Percentiles rank a stretch among this genome's conserved stretches.
These are phyloP conservation scores for Scytalidium lignicola DNA, from an alignment of 2,329 filamentous ascomycete species.

Conservation along the genomic window DNA sequence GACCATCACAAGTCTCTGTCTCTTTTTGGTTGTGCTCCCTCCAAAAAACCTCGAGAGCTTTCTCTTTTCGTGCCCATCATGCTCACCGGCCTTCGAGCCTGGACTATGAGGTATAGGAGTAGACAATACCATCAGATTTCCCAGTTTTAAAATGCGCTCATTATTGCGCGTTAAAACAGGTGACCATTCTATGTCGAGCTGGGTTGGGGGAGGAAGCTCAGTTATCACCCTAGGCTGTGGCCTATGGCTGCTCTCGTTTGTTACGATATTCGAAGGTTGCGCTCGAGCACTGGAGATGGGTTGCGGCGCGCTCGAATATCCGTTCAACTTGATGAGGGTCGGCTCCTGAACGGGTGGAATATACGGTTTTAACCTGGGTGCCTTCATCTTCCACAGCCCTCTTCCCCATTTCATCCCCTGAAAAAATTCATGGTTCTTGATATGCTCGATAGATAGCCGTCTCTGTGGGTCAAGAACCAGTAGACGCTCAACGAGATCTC, in stretches of 20 bases:
- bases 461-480: conserved; percentile 82
- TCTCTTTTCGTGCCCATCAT: conserved; percentile 78
- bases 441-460: conserved; percentile 87
- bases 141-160: conserved; percentile 89
- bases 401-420: conserved; percentile 81
- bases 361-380: conserved; percentile 81
- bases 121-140: conserved; percentile 81
- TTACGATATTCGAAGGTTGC: conserved; percentile 28
- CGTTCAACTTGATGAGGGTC: conserved; percentile 66
- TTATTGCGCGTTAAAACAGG: conserved; percentile 87
- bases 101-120: conserved; percentile 72
- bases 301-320: conserved; percentile 28
- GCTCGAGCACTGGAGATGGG: conserved; percentile 22
- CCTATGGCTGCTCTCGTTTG: conserved; percentile 39
- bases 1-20: conserved; percentile 89
- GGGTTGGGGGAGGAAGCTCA: conserved; percentile 91
- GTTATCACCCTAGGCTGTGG: conserved; percentile 80
- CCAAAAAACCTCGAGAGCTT: conserved; percentile 94
- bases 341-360: conserved; percentile 71
- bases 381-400: conserved; percentile 81
- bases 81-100: conserved; percentile 62
- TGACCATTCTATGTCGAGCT: conserved; percentile 97
- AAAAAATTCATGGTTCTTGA: conserved; percentile 96
- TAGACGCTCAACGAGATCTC: conserved; percentile 84
- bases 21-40: conserved; percentile 84